phyloP scores from a whole-genome alignment of 2,329 filamentous ascomycete species.

The Chaetomiaceae sp. region DNA sequence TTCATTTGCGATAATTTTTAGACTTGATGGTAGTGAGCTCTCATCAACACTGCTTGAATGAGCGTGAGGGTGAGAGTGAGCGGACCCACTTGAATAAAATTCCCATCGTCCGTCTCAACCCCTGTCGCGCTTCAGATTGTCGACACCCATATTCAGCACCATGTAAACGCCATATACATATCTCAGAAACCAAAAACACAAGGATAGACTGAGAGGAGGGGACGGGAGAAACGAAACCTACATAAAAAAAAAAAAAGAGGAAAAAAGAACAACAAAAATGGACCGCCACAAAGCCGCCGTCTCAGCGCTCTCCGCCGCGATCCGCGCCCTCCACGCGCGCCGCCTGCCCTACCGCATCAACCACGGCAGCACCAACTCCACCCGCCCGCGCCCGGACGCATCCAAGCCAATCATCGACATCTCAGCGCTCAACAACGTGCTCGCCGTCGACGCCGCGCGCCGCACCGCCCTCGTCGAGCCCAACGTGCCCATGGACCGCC shows the following conservation, averaged over 20 bases:
- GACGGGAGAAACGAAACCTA: neutral
- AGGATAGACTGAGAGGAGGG: too few species aligned
- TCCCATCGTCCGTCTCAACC: neutral
- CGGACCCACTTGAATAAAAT: constrained; percentile 11
- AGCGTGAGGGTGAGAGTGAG: constrained; percentile 5
- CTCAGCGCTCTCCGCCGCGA: constrained; percentile 40
- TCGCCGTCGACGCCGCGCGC: constrained; percentile 50
- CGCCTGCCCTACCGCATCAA: constrained; percentile 63
- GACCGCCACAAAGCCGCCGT: constrained; percentile 47
- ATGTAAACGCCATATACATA: neutral
- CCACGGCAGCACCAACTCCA: constrained; percentile 73
- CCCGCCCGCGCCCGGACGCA: constrained; percentile 45
- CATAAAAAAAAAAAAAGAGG: neutral
- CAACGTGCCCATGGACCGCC: constrained; percentile 67
- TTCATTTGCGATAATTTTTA: too few species aligned
- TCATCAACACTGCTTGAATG: too few species aligned
- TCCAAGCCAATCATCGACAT: constrained; percentile 53
- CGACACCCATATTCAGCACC: too few species aligned
- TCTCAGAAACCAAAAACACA: neutral
- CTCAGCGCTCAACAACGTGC: constrained; percentile 54
- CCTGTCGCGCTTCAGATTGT: too few species aligned
- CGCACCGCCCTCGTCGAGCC: constrained; percentile 64
- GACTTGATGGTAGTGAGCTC: too few species aligned
- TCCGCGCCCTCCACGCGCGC: constrained; percentile 42
- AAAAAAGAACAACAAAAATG: constrained; percentile 12